phyloP scores from a whole-genome alignment of 352 stramenopile genomes.

The Thalassiosira hispida region DNA sequence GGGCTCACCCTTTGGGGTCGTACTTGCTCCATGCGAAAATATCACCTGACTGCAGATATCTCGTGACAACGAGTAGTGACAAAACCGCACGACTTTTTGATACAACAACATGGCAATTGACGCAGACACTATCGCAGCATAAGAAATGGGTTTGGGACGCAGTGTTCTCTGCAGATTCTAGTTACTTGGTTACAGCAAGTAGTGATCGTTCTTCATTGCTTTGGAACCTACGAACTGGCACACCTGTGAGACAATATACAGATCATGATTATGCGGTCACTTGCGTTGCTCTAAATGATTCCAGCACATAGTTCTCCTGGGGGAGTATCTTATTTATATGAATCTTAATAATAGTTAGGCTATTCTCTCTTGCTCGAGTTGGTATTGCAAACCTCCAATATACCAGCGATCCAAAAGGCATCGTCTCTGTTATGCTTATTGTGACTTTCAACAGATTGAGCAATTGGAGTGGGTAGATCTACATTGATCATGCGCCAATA shows the following conservation, averaged over 20 bases:
- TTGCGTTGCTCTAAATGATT: conserved; percentile 89
- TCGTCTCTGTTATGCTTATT: too few species aligned
- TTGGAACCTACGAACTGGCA: conserved; percentile 92
- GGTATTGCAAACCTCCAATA: too few species aligned
- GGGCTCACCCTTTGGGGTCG: conserved; percentile 63
- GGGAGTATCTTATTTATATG: background rate
- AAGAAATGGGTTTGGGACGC: conserved; percentile 98
- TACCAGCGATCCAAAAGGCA: too few species aligned
- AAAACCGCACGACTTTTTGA: conserved; percentile 92
- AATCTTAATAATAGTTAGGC: background rate
- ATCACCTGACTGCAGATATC: conserved; percentile 77
- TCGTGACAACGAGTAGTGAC: conserved; percentile 93
- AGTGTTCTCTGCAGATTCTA: conserved; percentile 96
- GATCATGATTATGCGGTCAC: conserved; percentile 87
- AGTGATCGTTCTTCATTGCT: conserved; percentile 96
- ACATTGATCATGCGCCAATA: too few species aligned
- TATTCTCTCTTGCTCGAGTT: too few species aligned
- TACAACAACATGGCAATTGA: conserved; percentile 76
- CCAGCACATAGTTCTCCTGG: conserved; percentile 51
- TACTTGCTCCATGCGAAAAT: conserved; percentile 79
- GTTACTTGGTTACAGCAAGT: conserved; percentile 96
- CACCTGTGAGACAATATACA: conserved; percentile 85
- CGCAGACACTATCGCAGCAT: conserved; percentile 74
- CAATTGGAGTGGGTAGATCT: too few species aligned
- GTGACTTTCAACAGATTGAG: too few species aligned